Evolutionary conservation across 2,329 filamentous ascomycete species (phyloP), one percentile per base, ranked within the genome.

Genomic region (Arthrobotrys sphaeroides): DNA sequence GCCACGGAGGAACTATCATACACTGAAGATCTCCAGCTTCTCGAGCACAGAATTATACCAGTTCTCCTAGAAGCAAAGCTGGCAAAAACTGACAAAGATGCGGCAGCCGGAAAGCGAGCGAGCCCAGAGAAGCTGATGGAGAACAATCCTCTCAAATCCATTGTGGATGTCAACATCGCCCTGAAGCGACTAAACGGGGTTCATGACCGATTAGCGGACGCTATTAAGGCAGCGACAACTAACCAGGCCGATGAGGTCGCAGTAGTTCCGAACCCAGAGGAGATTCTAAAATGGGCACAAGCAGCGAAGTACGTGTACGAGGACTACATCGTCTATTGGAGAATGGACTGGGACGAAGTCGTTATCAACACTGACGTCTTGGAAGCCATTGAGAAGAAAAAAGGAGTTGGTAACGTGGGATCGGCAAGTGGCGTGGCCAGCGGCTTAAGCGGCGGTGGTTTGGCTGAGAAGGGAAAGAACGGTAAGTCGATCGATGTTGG

Each of bases 401-500:
- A 75, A 26, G 70, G 49, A 38, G 55, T 33, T n/a, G 49, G 67
- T 24, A 62, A n/a, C 20, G 62, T 18, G 24, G 70, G 70, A 67
- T 61, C 62, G 12, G 45, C 70, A 10, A 47, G 53, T 43, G n/a
- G 18, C 61, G 61, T 49, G 31, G 47, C 43, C 33, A 28, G 43
- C 60, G 38, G 20, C 7, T 38, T 62, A 38, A 57, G 51, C 49
- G 61, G 55, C 18, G 62, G 42, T 28, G 38, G 26, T 67, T 33
- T 43, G 16, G 20, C 65, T 16, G 62, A 43, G 31, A 60, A 43
- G 20, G 59, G 53, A 6, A 70, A 60, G 42, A 69, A 42, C 45
- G 95, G 94, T 10, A 93, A 97, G 82, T 89, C 93, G 60, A 93
- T 97, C 6, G 95, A 98, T 81, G 95, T 99, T 53, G 94, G 94